Percentiles rank a stretch among this genome's conserved stretches.
phyloP scores from a whole-genome alignment of 202 grass and related monocot species.

The Cymbopogon flexuosus region DNA sequence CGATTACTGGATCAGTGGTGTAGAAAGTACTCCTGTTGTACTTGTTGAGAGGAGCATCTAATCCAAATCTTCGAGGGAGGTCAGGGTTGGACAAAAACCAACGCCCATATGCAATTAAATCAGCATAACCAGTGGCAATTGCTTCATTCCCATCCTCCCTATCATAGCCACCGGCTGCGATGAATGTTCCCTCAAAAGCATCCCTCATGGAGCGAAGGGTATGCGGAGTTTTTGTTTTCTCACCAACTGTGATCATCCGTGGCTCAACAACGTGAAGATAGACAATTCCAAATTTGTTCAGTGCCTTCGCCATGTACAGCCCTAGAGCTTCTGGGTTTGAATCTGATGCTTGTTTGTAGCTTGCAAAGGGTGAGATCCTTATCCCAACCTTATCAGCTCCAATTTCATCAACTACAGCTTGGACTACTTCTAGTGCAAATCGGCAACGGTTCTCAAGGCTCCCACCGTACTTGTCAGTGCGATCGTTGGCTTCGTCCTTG shows the following conservation, averaged over 20 bases:
- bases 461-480: constrained; percentile 53
- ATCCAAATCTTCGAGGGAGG: constrained; percentile 46
- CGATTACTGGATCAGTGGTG: constrained; percentile 49
- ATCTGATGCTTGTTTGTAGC: constrained; percentile 34
- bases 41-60: constrained; percentile 58
- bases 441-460: constrained; percentile 56
- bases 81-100: constrained; percentile 69
- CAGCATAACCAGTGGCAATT: constrained; percentile 46
- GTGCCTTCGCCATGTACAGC: constrained; percentile 44
- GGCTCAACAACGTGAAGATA: constrained; percentile 65
- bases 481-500: constrained; percentile 61
- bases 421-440: constrained; percentile 58
- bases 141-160: constrained; percentile 60
- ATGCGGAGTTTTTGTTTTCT: constrained; percentile 41
- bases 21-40: constrained; percentile 62
- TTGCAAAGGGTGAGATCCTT: constrained; percentile 54
- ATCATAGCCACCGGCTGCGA: constrained; percentile 51
- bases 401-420: constrained; percentile 60
- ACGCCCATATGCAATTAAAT: constrained; percentile 66
- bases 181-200: constrained; percentile 52
- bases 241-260: constrained; percentile 41
- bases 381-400: constrained; percentile 63
- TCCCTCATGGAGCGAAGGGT: constrained; percentile 55
- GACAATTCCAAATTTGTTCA: constrained; percentile 50
- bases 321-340: constrained; percentile 51